phyloP scores from a whole-genome alignment of 495 filamentous ascomycete genomes.

The Acidomyces sp. region DNA sequence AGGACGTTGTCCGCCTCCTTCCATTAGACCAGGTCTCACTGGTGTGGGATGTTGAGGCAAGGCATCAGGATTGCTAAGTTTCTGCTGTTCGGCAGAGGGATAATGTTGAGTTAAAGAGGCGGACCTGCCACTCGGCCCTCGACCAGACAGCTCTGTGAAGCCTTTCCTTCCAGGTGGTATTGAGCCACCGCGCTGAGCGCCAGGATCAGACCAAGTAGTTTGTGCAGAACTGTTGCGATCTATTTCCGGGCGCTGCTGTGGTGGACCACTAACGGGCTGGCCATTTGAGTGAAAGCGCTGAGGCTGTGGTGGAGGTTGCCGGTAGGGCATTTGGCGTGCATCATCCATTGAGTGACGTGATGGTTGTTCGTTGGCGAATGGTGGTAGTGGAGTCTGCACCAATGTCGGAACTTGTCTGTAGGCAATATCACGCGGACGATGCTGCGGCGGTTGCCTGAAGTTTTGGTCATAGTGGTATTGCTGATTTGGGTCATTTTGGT shows the following conservation, averaged over 20 bases:
- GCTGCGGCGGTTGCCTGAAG: neutral
- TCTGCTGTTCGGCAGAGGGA: conserved; percentile 6
- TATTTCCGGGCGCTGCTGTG: conserved; percentile 11
- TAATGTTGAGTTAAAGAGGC: conserved; percentile 11
- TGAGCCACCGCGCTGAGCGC: conserved; percentile 2
- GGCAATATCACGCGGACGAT: neutral
- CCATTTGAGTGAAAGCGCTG: conserved; percentile 5
- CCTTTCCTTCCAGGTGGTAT: conserved; percentile 9
- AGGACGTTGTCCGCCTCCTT: conserved; percentile 9
- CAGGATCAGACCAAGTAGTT: conserved; percentile 3
- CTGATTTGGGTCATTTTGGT: neutral
- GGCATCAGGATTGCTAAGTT: conserved; percentile 40
- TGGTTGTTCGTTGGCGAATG: conserved; percentile 1
- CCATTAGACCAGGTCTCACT: conserved; percentile 60
- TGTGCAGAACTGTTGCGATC: neutral
- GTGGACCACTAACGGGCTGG: neutral
- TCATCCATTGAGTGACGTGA: conserved; percentile 16
- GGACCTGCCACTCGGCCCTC: conserved; percentile 2
- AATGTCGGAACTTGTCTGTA: neutral
- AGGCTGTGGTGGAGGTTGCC: conserved; percentile 1
- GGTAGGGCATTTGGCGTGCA: conserved; percentile 11
- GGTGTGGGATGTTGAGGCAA: conserved; percentile 70
- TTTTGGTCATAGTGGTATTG: neutral
- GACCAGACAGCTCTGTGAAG: conserved; percentile 3
- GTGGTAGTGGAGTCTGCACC: conserved; percentile 8